Percentiles rank a stretch among this genome's conserved stretches.
These are phyloP conservation scores for Lunasporangiospora selenospora DNA, from an alignment of 192 early-diverging fungal species.

Conservation along the genomic window DNA sequence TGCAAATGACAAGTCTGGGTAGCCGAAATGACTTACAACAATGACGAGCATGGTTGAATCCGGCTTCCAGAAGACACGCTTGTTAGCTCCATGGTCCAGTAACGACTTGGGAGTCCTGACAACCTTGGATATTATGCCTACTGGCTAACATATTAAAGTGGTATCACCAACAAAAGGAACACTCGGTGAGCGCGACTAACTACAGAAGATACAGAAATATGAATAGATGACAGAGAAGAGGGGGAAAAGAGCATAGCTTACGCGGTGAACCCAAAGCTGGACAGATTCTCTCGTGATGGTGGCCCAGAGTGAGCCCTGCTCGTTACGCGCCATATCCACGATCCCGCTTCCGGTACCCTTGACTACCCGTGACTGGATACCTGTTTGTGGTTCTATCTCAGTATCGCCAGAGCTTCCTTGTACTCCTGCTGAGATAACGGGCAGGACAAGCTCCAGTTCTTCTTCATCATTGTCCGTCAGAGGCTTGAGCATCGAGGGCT, in stretches of 20 bases:
- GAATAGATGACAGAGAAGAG: background rate
- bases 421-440: conserved; percentile 23
- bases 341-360: conserved; percentile 48
- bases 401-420: conserved; percentile 21
- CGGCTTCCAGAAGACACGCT: conserved; percentile 75
- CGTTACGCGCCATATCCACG: conserved; percentile 52
- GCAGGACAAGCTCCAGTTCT: conserved; percentile 35
- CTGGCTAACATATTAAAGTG: conserved; percentile 57
- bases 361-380: conserved; percentile 24
- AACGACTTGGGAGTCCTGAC: conserved; percentile 67
- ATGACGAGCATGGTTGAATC: conserved; percentile 69
- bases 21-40: conserved; percentile 63
- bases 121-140: conserved; percentile 67
- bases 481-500: conserved; percentile 27
- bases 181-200: background rate
- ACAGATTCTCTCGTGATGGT: conserved; percentile 65
- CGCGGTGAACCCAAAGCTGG: conserved; percentile 71
- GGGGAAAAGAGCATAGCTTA: conserved; percentile 23
- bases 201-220: background rate
- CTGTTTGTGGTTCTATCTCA: conserved; percentile 26
- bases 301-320: conserved; percentile 63
- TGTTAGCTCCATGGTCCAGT: conserved; percentile 77
- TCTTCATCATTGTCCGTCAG: conserved; percentile 27
- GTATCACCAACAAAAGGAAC: background rate
- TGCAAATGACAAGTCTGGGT: too few species aligned